Evolutionary conservation across 164 flowering plant species (phyloP).

Genomic region (Dillenia turbinata): DNA sequence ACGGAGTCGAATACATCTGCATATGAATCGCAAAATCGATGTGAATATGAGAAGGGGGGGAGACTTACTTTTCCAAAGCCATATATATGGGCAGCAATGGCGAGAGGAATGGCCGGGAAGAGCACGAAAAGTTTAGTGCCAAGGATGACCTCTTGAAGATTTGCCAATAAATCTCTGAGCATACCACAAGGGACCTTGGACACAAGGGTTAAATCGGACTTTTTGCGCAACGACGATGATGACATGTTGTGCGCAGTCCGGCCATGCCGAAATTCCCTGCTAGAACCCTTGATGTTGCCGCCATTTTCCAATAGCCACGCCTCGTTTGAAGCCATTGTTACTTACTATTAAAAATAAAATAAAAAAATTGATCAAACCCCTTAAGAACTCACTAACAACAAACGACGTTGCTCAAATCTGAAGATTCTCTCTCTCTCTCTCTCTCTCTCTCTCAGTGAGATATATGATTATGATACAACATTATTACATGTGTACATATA

Average conservation of each 20-base stretch:
- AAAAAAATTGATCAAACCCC: neutral
- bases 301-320: conserved; percentile 47
- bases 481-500: neutral
- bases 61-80: conserved; percentile 57
- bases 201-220: conserved; percentile 53
- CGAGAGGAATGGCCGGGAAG: conserved; percentile 61
- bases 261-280: conserved; percentile 51
- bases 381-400: too few relatives aligned
- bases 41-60: neutral
- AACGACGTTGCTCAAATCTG: too few relatives aligned
- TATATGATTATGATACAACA: too few relatives aligned
- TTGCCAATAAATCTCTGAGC: conserved; percentile 35
- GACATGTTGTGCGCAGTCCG: conserved; percentile 77
- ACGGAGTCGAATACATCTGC: neutral
- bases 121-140: conserved; percentile 75
- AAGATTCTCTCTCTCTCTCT: too few relatives aligned
- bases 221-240: conserved; percentile 63
- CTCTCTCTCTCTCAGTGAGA: too few relatives aligned
- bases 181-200: conserved; percentile 26
- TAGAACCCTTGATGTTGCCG: conserved; percentile 37
- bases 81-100: conserved; percentile 43
- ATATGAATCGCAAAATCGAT: neutral
- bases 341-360: neutral
- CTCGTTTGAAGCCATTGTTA: conserved; percentile 23
- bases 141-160: conserved; percentile 66